Percentiles rank a stretch among this genome's conserved stretches.
phyloP scores from a whole-genome alignment of 805 yeast species.

The Candida silvicultrix region DNA sequence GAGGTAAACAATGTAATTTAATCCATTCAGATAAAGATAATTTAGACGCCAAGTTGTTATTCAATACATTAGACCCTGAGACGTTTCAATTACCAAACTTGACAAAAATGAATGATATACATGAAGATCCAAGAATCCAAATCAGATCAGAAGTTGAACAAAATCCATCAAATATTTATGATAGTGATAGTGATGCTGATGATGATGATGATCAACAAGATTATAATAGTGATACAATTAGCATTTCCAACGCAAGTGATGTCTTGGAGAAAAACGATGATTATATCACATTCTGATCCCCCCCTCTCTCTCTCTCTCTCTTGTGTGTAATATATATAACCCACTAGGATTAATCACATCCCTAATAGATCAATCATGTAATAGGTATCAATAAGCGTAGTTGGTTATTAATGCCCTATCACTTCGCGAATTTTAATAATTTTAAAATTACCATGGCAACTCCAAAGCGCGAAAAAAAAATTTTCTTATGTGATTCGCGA shows the following conservation, averaged over 20 bases:
- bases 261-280: neutral
- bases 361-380: too few relatives aligned
- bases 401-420: too few relatives aligned
- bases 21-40: constrained; percentile 35
- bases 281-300: neutral
- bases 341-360: too few relatives aligned
- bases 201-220: too few relatives aligned
- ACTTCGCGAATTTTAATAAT: neutral
- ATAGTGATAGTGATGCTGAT: constrained; percentile 19
- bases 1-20: constrained; percentile 46
- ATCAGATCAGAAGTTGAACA: constrained; percentile 15
- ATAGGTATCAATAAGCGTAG: too few relatives aligned
- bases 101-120: constrained; percentile 10
- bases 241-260: neutral
- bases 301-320: too few relatives aligned
- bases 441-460: too few relatives aligned
- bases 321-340: too few relatives aligned
- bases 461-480: neutral
- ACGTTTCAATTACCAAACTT: constrained; percentile 18
- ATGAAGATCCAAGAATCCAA: constrained; percentile 18
- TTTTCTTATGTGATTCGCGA: neutral
- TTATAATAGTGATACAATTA: constrained; percentile 3
- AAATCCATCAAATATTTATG: constrained; percentile 1
- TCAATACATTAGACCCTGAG: constrained; percentile 13
- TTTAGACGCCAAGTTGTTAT: constrained; percentile 17